Percentiles rank a stretch among this genome's conserved stretches.
phyloP scores from a whole-genome alignment of 257 asterid genomes.

The Agastache rugosa region DNA sequence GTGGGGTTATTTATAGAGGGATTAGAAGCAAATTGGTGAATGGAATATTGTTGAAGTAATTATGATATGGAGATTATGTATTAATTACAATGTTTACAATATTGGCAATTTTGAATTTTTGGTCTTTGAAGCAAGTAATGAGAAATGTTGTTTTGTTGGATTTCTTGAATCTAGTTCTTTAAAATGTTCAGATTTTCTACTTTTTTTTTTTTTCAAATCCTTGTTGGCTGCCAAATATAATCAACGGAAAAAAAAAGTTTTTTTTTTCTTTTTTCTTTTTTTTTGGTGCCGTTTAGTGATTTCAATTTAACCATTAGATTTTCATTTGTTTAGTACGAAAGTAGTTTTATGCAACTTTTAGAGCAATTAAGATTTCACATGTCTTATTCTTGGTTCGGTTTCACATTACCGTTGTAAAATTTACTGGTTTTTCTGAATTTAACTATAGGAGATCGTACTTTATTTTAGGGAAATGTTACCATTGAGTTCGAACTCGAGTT shows the following conservation, averaged over 20 bases:
- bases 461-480: background rate
- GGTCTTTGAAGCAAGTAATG: background rate
- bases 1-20: background rate
- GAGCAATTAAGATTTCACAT: background rate
- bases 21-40: background rate
- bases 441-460: too few relatives aligned
- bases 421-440: too few relatives aligned
- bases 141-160: background rate
- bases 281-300: too few relatives aligned
- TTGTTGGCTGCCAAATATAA: background rate
- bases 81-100: background rate
- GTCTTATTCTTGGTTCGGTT: background rate
- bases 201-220: background rate
- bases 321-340: background rate
- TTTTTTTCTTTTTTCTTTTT: too few relatives aligned
- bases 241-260: background rate
- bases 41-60: background rate
- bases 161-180: background rate
- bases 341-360: background rate
- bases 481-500: background rate
- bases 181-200: background rate
- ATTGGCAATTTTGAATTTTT: background rate
- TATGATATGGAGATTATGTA: slow-evolving; percentile 14
- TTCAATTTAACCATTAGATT: too few relatives aligned
- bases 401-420: background rate